Percentiles rank a stretch among this genome's conserved stretches.
phyloP scores from a whole-genome alignment of 768 basidiomycete species.

The Cyclocybe aegerita region DNA sequence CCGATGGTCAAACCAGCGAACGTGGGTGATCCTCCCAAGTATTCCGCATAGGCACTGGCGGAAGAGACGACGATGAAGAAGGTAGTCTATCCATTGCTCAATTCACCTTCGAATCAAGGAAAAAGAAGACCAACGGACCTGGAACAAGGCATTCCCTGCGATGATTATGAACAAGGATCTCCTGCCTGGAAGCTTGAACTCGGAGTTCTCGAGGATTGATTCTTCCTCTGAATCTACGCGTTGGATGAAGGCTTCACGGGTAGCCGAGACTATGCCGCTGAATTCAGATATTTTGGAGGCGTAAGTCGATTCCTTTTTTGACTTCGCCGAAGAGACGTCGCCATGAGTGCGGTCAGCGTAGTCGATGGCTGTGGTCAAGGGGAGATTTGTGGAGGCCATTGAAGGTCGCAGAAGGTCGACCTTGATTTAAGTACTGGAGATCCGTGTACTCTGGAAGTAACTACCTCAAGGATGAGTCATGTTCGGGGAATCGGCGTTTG shows the following conservation, averaged over 20 bases:
- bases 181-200: constrained; percentile 26
- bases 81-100: constrained; percentile 39
- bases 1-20: constrained; percentile 71
- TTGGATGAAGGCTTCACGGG: constrained; percentile 9
- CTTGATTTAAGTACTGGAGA: neutral
- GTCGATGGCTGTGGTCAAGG: constrained; percentile 17
- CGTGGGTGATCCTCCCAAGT: constrained; percentile 64
- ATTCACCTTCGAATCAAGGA: neutral
- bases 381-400: constrained; percentile 16
- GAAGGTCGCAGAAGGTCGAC: too few relatives aligned
- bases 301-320: constrained; percentile 7
- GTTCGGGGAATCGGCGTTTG: too few relatives aligned
- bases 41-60: constrained; percentile 58
- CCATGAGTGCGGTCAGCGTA: constrained; percentile 8
- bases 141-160: constrained; percentile 27
- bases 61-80: constrained; percentile 75
- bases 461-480: neutral
- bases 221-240: constrained; percentile 12
- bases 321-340: neutral
- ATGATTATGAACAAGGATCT: constrained; percentile 27
- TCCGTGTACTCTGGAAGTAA: neutral
- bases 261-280: constrained; percentile 11
- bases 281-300: constrained; percentile 14
- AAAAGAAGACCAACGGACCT: constrained; percentile 16
- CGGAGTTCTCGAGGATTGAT: constrained; percentile 11